Conservation (phyloP, 352 stramenopile species). For the Phytophthora pseudosyringae region DNA sequence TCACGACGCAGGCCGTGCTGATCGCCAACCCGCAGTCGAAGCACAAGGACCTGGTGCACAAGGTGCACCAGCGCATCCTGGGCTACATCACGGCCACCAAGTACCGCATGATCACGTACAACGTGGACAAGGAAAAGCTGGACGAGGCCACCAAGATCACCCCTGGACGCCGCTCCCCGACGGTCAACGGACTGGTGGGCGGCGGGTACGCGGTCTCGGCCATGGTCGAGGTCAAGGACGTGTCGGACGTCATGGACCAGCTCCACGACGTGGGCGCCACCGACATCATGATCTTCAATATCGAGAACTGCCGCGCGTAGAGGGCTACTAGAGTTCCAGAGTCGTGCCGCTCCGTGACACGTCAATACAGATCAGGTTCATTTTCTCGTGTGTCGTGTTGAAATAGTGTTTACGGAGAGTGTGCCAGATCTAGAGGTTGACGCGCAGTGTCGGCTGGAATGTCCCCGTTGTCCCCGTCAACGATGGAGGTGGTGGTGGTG, state of each 20-base stretch:
- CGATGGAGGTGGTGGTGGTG: slow-evolving; percentile 9
- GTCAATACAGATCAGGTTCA: slow-evolving; percentile 24
- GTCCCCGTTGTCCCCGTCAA: not conserved
- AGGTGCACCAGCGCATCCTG: slow-evolving; percentile 94
- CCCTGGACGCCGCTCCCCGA: slow-evolving; percentile 94
- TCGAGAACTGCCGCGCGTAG: slow-evolving; percentile 94
- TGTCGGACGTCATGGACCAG: slow-evolving; percentile 96
- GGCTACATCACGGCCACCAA: slow-evolving; percentile 97
- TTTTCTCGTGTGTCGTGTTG: not conserved
- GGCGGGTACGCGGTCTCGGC: slow-evolving; percentile 91
- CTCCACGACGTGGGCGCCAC: slow-evolving; percentile 95
- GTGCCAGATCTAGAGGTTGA: slow-evolving; percentile 29
- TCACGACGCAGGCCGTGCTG: slow-evolving; percentile 93
- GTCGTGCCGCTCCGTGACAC: slow-evolving; percentile 14
- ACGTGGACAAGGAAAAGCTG: slow-evolving; percentile 93
- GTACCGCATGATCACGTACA: slow-evolving; percentile 99
- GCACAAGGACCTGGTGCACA: slow-evolving; percentile 74
- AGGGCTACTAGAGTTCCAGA: slow-evolving; percentile 18
- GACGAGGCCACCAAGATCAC: slow-evolving; percentile 91
- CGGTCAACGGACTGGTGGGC: slow-evolving; percentile 91
- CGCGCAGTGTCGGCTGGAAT: slow-evolving; percentile 29
- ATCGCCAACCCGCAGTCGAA: slow-evolving; percentile 86
- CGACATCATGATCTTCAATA: slow-evolving; percentile 97
- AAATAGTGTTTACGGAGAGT: not conserved
- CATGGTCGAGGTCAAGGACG: slow-evolving; percentile 92